A percentile compares a stretch with the other conserved stretches of the same genome.
phyloP scores from a whole-genome alignment of 768 basidiomycete species.

The Russula dissimulans region DNA sequence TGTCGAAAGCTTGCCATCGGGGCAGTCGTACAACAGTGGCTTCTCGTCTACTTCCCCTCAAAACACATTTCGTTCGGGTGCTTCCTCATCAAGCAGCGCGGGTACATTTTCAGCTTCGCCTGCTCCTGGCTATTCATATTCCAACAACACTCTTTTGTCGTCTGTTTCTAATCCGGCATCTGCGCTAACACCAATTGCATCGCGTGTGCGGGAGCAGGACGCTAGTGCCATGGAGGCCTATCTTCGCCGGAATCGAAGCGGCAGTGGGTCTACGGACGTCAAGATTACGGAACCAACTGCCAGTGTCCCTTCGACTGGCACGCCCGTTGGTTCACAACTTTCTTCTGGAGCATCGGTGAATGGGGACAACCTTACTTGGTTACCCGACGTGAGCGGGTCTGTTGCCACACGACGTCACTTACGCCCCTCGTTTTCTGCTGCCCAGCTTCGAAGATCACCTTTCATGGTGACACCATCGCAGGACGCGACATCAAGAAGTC shows the following conservation, averaged over 20 bases:
- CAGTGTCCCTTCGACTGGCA: conserved; percentile 24
- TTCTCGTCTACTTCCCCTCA: conserved; percentile 27
- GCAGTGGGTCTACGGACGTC: conserved; percentile 67
- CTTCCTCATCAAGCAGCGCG: conserved; percentile 49
- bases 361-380: conserved; percentile 44
- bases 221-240: conserved; percentile 87
- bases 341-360: conserved; percentile 44
- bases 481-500: conserved; percentile 36
- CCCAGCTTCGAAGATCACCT: conserved; percentile 48
- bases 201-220: conserved; percentile 73
- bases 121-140: conserved; percentile 28
- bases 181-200: conserved; percentile 68
- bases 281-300: conserved; percentile 49
- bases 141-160: conserved; percentile 27
- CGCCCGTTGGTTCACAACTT: not conserved
- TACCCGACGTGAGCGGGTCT: conserved; percentile 40
- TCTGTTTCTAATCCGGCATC: conserved; percentile 28
- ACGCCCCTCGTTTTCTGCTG: conserved; percentile 70
- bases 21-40: conserved; percentile 16
- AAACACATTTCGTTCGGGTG: conserved; percentile 34
- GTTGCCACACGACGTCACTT: conserved; percentile 50
- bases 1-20: conserved; percentile 19
- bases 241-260: conserved; percentile 71
- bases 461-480: conserved; percentile 26
- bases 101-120: conserved; percentile 34